Base-by-base conservation (phyloP, 495 filamentous ascomycete genomes). In the Penicillium coffeae region DNA sequence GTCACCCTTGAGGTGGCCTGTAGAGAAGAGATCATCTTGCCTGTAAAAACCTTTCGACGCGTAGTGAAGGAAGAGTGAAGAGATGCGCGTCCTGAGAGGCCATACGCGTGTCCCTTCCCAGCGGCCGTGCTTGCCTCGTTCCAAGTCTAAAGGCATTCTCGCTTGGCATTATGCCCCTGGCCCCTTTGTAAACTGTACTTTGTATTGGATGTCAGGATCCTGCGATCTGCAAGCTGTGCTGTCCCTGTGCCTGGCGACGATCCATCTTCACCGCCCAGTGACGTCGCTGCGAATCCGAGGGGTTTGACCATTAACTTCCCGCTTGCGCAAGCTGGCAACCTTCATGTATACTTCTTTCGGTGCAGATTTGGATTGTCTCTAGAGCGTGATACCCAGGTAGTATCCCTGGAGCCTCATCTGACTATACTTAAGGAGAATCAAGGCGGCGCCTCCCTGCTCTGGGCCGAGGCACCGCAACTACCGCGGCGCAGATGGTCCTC, bases 11-110 rank as follows among this genome's bases (percentile, higher is more conserved):
- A 52, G 72, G 68, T 71, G 57, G 72, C 61, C 55, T 67, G 62
- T 70, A 56, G 72, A 72, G 72, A 73, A 75, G 72, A 68, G 70
- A 47, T 32, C 22, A n/a, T 25, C 5, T 21, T 42, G n/a, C 33
- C 39, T 38, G 32, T 33, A 40, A n/a, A n/a, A n/a, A n/a, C n/a
- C n/a, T n/a, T n/a, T n/a, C n/a, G n/a, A n/a, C n/a, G n/a, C n/a
- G n/a, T n/a, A n/a, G n/a, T n/a, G n/a, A n/a, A n/a, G n/a, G n/a
- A n/a, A n/a, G n/a, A n/a, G n/a, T n/a, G n/a, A n/a, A n/a, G n/a
- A n/a, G n/a, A n/a, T n/a, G n/a, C n/a, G n/a, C n/a, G n/a, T n/a
- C n/a, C n/a, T n/a, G n/a, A n/a, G n/a, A n/a, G n/a, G n/a, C n/a
- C n/a, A n/a, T n/a, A n/a, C n/a, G n/a, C n/a, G n/a, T n/a, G n/a